Evolutionary conservation across 495 filamentous ascomycete genomes (phyloP), one percentile per base, ranked within the genome.

Genomic region (Penicillium macrosclerotiorum): DNA sequence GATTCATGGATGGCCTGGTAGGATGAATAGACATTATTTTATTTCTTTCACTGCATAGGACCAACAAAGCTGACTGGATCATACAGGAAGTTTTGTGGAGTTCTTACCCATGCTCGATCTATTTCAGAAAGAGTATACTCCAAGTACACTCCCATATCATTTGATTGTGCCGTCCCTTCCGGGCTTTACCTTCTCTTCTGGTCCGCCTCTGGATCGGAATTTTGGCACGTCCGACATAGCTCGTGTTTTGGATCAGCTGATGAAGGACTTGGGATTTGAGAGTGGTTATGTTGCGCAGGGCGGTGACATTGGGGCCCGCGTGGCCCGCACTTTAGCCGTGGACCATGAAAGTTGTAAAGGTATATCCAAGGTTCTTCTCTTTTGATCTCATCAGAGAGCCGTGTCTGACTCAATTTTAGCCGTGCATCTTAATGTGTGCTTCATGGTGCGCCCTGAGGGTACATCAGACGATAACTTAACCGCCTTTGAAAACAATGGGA

Each of bases 141-240:
- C 80, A 0, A 56, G 68, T 16, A 76, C 71, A 6, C 64, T 84
- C 7, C 82, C 83, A 0, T 88, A 81, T 55, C 82, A 88, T 43
- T 47, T 88, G 42, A 75, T 88, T 42, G 75, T 85, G 0, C 84
- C 85, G 0, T 82, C 77, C 0, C 59, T 86, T 6, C 81, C 84
- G 0, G 84, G 81, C 4, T 88, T 80, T 49, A 68, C 71, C 1
- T 79, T 83, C 37, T 86, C 82, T 0, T 73, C 72, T 6, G 62
- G 70, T 0, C 70, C 74, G 8, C 75, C 77, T 1, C 37, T 79
- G 5, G 66, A 79, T 35, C 57, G 52, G 5, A 64, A 85, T 42
- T 78, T 78, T 41, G 59, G 33, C 6, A 55, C 67, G 2, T 18
- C 51, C 0, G 70, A 77, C 20, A 60, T 69, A 2, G 65, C 77